These are phyloP conservation scores for Clarireedia sp. DNA, from an alignment of 2,329 filamentous ascomycete species.

Conservation along the genomic window DNA sequence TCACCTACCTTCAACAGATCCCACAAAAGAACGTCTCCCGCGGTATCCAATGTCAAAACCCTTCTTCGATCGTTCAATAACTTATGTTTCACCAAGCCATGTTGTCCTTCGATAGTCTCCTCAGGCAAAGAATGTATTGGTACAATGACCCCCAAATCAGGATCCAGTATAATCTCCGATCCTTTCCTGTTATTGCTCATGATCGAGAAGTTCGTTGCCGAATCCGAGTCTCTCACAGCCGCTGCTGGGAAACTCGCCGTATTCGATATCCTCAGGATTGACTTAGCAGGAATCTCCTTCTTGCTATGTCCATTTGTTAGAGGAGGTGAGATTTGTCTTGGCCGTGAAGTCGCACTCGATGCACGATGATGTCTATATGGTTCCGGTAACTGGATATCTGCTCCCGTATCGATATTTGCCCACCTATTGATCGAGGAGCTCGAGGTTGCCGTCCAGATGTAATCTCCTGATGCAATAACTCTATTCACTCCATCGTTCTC, in stretches of 20 bases:
- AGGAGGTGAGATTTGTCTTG: constrained; percentile 31
- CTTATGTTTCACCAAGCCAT: constrained; percentile 88
- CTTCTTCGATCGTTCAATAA: constrained; percentile 84
- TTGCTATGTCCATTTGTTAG: constrained; percentile 33
- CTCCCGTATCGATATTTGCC: constrained; percentile 71
- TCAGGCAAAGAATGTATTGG: constrained; percentile 62
- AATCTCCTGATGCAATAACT: constrained; percentile 44
- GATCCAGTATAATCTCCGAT: constrained; percentile 47
- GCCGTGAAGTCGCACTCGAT: constrained; percentile 36
- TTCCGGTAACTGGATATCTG: constrained; percentile 59
- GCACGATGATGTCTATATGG: constrained; percentile 42
- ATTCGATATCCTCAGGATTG: constrained; percentile 76
- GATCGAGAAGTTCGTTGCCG: constrained; percentile 42
- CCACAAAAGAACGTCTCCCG: constrained; percentile 91
- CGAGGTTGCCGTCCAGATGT: constrained; percentile 65
- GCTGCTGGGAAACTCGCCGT: constrained; percentile 66
- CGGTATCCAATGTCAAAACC: constrained; percentile 86
- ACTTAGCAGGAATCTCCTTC: constrained; percentile 67
- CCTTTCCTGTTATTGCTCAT: constrained; percentile 41
- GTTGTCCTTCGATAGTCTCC: constrained; percentile 88
- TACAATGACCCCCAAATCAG: constrained; percentile 42
- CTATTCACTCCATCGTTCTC: constrained; percentile 78
- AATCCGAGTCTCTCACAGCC: constrained; percentile 44
- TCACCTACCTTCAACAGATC: constrained; percentile 70
- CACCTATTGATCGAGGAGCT: constrained; percentile 69